A percentile compares a stretch with the other conserved stretches of the same genome.
Evolutionary conservation across 768 basidiomycete species (phyloP).

Genomic region (Hypholoma sublateritium): DNA sequence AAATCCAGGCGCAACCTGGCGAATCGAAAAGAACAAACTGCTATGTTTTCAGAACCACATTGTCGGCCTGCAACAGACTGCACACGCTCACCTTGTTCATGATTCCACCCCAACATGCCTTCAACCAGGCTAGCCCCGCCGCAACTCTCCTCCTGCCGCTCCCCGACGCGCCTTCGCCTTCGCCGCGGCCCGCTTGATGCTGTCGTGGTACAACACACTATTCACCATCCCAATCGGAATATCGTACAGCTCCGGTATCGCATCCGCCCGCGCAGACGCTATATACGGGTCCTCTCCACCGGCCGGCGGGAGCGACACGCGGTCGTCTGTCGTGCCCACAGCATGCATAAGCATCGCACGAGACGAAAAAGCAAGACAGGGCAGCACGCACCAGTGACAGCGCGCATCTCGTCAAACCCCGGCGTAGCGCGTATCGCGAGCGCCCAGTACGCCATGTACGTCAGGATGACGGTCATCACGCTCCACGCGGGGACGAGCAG

Average conservation of each 20-base stretch:
- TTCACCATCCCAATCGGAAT: conserved; percentile 83
- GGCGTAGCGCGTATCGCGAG: conserved; percentile 75
- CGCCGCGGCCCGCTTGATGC: neutral
- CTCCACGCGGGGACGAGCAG: conserved; percentile 79
- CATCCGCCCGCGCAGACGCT: conserved; percentile 41
- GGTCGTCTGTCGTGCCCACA: conserved; percentile 47
- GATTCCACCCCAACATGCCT: too few species aligned
- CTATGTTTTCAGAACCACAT: too few species aligned
- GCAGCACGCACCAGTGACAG: conserved; percentile 60
- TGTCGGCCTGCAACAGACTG: too few species aligned
- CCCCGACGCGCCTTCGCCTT: neutral
- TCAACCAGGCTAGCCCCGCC: too few species aligned
- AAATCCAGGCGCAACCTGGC: too few species aligned
- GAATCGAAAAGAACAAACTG: too few species aligned
- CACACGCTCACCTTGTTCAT: too few species aligned
- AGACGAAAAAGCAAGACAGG: neutral
- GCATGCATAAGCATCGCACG: conserved; percentile 7
- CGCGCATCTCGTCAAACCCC: conserved; percentile 59
- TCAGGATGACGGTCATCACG: conserved; percentile 65
- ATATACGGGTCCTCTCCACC: conserved; percentile 43
- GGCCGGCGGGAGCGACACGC: conserved; percentile 47
- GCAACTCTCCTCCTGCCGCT: too few species aligned
- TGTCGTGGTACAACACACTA: conserved; percentile 56
- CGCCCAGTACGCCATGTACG: conserved; percentile 76
- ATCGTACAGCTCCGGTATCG: conserved; percentile 72